These are phyloP conservation scores for Fusarium sacchari DNA, from an alignment of 2,329 filamentous ascomycete species.

Conservation along the genomic window DNA sequence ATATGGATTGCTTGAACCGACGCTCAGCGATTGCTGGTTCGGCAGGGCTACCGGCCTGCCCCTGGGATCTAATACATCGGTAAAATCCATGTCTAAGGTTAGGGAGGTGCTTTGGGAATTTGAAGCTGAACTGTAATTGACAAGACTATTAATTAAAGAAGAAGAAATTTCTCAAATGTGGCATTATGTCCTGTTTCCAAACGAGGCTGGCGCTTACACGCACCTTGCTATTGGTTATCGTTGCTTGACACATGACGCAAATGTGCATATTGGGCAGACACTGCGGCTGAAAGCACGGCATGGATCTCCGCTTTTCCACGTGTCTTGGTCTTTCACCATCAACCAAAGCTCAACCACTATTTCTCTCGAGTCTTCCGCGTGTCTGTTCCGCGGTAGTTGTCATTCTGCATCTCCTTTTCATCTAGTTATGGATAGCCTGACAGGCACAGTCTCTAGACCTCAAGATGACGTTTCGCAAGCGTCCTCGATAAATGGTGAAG, in stretches of 20 bases:
- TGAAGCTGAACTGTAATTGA: not conserved
- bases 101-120: accelerated
- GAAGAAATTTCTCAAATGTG: accelerated
- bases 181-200: not conserved
- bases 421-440: accelerated
- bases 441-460: accelerated
- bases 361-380: accelerated
- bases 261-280: not conserved
- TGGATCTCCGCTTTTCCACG: not conserved
- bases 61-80: too few relatives aligned
- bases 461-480: accelerated
- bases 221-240: not conserved
- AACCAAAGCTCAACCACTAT: accelerated
- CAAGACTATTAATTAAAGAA: accelerated
- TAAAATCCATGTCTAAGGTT: accelerated
- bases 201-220: not conserved
- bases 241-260: not conserved
- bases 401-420: accelerated
- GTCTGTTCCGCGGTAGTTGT: accelerated
- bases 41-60: not conserved
- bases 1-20: accelerated
- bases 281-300: accelerated
- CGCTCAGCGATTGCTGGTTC: not conserved
- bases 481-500: accelerated
- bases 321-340: accelerated